These are phyloP conservation scores for Coemansia sp. DNA, from an alignment of 192 early-diverging fungal genomes.

Conservation along the genomic window DNA sequence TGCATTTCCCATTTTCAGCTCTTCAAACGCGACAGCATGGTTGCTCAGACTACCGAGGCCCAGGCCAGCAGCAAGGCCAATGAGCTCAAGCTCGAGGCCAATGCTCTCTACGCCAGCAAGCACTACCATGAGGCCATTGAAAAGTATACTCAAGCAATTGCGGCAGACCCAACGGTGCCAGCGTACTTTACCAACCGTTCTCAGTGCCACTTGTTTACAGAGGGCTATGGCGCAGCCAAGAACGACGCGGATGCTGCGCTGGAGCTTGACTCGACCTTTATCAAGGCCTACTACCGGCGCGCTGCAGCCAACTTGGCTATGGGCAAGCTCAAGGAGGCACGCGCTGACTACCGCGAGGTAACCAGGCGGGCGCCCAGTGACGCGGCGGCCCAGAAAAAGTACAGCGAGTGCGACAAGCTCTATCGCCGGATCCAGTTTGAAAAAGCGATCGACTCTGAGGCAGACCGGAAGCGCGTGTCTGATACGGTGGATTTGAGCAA, in stretches of 20 bases:
- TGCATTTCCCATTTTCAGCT: background rate
- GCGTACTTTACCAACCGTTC: slow-evolving; percentile 92
- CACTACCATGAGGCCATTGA: slow-evolving; percentile 85
- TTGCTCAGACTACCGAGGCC: slow-evolving; percentile 10
- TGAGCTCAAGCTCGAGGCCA: slow-evolving; percentile 40
- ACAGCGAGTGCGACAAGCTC: slow-evolving; percentile 88
- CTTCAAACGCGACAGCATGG: background rate
- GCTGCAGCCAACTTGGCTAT: slow-evolving; percentile 85
- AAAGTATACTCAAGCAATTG: slow-evolving; percentile 87
- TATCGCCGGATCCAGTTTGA: slow-evolving; percentile 83
- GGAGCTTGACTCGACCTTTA: slow-evolving; percentile 70
- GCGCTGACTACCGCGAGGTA: slow-evolving; percentile 70
- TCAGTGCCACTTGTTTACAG: slow-evolving; percentile 77
- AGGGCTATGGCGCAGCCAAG: slow-evolving; percentile 81
- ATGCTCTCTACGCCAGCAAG: slow-evolving; percentile 47
- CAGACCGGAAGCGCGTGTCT: slow-evolving; percentile 40
- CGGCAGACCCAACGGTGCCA: slow-evolving; percentile 73
- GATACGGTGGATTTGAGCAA: slow-evolving; percentile 51
- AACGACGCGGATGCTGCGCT: slow-evolving; percentile 82
- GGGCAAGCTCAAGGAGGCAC: slow-evolving; percentile 79
- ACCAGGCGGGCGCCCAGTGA: slow-evolving; percentile 74
- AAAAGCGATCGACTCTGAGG: slow-evolving; percentile 73
- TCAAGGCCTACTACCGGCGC: slow-evolving; percentile 94
- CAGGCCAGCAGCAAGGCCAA: slow-evolving; percentile 10
- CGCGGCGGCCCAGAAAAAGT: slow-evolving; percentile 70